A percentile compares a stretch with the other conserved stretches of the same genome.
Conservation (phyloP, 164 flowering plant genomes). For the Annona squamosa region DNA sequence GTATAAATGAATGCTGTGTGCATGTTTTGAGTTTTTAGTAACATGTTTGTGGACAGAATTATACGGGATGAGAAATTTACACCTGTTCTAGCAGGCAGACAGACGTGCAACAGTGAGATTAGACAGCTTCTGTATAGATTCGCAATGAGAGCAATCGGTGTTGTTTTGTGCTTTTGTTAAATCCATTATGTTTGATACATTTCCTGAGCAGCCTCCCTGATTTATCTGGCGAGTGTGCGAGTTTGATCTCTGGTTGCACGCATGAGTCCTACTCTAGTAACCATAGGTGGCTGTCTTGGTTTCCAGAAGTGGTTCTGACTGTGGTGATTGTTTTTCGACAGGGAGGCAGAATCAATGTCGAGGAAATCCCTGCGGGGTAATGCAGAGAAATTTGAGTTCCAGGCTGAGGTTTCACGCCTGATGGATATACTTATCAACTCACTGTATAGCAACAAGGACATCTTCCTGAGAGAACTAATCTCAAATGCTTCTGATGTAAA, state of each 20-base stretch:
- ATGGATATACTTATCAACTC: conserved; percentile 96
- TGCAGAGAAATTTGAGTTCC: conserved; percentile 96
- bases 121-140: too few species aligned
- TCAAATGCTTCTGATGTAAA: conserved; percentile 98
- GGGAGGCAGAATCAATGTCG: conserved; percentile 94
- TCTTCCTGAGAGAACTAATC: conserved; percentile 92
- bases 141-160: too few species aligned
- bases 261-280: neutral
- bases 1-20: too few species aligned
- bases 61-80: too few species aligned
- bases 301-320: neutral
- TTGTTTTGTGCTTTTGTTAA: too few species aligned
- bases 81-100: too few species aligned
- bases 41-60: too few species aligned
- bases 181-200: neutral
- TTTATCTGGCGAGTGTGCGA: neutral
- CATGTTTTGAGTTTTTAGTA: too few species aligned
- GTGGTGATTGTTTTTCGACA: conserved; percentile 16
- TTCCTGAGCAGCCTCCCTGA: neutral
- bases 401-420: conserved; percentile 98
- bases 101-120: too few species aligned
- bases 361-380: conserved; percentile 56
- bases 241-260: too few species aligned
- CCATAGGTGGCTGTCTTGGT: neutral
- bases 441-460: conserved; percentile 93